Conservation (phyloP, 164 flowering plant species). For the Tetrastigma voinierianum region DNA sequence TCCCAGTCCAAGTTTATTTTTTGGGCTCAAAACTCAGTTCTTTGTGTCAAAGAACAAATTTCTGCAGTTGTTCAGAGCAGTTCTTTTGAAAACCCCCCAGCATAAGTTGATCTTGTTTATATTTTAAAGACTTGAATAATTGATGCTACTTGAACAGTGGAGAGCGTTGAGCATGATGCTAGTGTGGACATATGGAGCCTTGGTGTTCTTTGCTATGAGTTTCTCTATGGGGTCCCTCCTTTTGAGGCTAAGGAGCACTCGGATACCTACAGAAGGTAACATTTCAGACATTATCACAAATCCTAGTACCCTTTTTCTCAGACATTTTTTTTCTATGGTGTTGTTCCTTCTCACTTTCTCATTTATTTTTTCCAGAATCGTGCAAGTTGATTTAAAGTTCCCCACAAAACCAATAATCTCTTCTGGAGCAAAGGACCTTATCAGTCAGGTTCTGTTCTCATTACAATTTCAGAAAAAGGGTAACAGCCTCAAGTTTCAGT, state of each 20-base stretch:
- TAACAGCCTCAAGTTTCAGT: too few relatives aligned
- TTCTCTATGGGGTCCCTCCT: slow-evolving; percentile 94
- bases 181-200: slow-evolving; percentile 98
- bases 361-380: slow-evolving; percentile 48
- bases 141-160: slow-evolving; percentile 48
- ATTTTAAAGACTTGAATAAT: neutral
- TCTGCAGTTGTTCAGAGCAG: too few relatives aligned
- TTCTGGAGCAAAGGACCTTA: slow-evolving; percentile 87
- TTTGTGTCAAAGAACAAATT: too few relatives aligned
- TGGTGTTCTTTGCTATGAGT: slow-evolving; percentile 91
- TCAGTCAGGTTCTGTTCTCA: slow-evolving; percentile 61
- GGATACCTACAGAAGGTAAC: slow-evolving; percentile 89
- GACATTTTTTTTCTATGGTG: too few relatives aligned
- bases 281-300: too few relatives aligned
- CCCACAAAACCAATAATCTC: slow-evolving; percentile 83
- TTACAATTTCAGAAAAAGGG: too few relatives aligned
- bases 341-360: too few relatives aligned
- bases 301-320: too few relatives aligned
- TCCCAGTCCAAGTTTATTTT: neutral
- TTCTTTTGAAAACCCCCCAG: too few relatives aligned
- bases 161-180: slow-evolving; percentile 95
- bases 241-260: slow-evolving; percentile 98
- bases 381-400: slow-evolving; percentile 90
- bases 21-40: too few relatives aligned
- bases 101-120: neutral